phyloP scores from a whole-genome alignment of 164 flowering plant genomes.

The Aristolochia californica region DNA sequence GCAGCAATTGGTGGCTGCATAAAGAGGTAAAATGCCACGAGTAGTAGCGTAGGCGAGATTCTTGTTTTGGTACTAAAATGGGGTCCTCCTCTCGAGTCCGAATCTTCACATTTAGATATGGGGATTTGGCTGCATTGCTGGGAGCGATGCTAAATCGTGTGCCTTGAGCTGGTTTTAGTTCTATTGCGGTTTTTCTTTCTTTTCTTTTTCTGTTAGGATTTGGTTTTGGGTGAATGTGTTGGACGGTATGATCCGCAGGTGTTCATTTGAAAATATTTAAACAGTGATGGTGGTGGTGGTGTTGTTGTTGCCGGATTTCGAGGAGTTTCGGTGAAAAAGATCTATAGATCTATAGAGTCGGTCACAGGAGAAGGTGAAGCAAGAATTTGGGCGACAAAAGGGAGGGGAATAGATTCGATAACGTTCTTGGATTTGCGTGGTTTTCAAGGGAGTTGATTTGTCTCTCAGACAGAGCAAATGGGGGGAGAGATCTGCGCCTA shows the following conservation, averaged over 20 bases:
- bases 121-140: slow-evolving; percentile 1
- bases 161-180: not conserved
- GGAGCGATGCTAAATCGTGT: not conserved
- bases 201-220: not conserved
- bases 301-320: slow-evolving; percentile 1
- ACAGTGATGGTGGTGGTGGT: not conserved
- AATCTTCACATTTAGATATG: not conserved
- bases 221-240: not conserved
- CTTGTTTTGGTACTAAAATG: slow-evolving; percentile 4
- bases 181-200: not conserved
- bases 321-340: slow-evolving; percentile 1
- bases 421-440: slow-evolving; percentile 8
- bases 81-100: not conserved
- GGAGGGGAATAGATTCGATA: slow-evolving; percentile 7
- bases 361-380: slow-evolving; percentile 30
- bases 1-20: slow-evolving; percentile 4
- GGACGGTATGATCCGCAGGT: too few species aligned
- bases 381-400: slow-evolving; percentile 37
- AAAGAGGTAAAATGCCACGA: slow-evolving; percentile 6
- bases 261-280: not conserved
- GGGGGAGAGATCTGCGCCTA: not conserved
- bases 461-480: slow-evolving; percentile 3
- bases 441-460: slow-evolving; percentile 1
- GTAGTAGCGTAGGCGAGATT: not conserved
- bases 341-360: slow-evolving; percentile 2